These are phyloP conservation scores for Cymbopogon citratus DNA, from an alignment of 176 grass and related monocot genomes.

Conservation along the genomic window DNA sequence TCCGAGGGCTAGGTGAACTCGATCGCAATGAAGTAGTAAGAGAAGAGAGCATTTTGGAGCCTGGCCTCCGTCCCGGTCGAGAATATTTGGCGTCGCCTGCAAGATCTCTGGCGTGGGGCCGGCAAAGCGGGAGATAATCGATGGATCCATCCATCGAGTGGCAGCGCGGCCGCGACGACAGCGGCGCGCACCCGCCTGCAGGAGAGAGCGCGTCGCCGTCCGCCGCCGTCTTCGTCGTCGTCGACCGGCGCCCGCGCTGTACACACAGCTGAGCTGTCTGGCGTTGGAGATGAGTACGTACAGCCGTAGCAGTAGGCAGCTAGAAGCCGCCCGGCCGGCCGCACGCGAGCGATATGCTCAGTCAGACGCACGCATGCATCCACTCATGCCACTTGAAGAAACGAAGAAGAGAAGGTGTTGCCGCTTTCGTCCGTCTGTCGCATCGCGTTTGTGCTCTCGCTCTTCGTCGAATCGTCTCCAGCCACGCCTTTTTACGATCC, in stretches of 20 bases:
- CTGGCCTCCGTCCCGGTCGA: slow-evolving; percentile 23
- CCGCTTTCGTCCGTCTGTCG: slow-evolving; percentile 20
- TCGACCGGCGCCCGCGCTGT: neutral
- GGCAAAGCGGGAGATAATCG: neutral
- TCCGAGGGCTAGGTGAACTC: neutral
- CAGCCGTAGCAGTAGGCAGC: neutral
- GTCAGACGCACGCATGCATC: neutral
- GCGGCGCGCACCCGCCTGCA: slow-evolving; percentile 26
- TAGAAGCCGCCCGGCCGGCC: neutral
- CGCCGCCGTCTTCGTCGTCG: slow-evolving; percentile 10
- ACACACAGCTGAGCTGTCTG: neutral
- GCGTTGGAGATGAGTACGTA: neutral
- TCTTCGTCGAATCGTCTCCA: neutral
- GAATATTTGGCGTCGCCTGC: slow-evolving; percentile 45
- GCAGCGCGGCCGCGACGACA: slow-evolving; percentile 18
- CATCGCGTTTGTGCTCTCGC: slow-evolving; percentile 8
- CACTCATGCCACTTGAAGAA: neutral
- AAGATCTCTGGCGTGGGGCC: slow-evolving; percentile 24
- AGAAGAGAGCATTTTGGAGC: neutral
- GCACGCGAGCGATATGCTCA: neutral
- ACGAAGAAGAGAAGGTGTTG: neutral
- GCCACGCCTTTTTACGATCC: neutral
- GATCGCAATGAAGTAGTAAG: neutral
- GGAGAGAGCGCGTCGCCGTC: neutral
- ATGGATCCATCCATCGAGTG: neutral